Base-by-base conservation (phyloP, 805 yeast genomes). In the Brettanomyces custersianus region DNA sequence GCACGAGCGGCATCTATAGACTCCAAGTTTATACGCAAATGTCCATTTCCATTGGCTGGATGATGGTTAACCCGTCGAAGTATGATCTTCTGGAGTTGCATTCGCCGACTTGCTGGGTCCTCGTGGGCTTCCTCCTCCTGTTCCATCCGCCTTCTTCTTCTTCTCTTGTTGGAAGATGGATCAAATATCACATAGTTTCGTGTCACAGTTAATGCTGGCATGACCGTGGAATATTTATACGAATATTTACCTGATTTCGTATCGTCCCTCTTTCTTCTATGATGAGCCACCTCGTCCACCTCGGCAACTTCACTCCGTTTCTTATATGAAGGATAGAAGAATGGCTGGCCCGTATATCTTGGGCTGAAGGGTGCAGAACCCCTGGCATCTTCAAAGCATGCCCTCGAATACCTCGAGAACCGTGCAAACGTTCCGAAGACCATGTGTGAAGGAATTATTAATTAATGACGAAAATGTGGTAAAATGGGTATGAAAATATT, bases 291-390 rank as follows among this genome's bases (percentile, higher is more conserved):
- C 16, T 56, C 59, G 21, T 58, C 62, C 4, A 51, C 40, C 4
- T 42, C 38, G 4, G 45, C 37, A 13, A 60, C 24, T 15, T 55
- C 61, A 21, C 48, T 47, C 22, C 56, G 55, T 10, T 47, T 43
- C 13, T 47, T 41, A 40, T 60, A 60, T 7, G 59, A 53, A 4
- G 65, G 65, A 17, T 54, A 50, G 46, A 60, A 60, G 41, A 60
- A 59, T 12, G 60, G 57, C 26, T 54, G 60, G 10, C 24, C 19
- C 8, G 20, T 18, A 16, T 28, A 39, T 10, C 38, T 34, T 4
- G 31, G 36, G n/a, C 45, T 31, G 4, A 43, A 27, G 11, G 20
- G 20, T 11, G 31, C 12, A 7, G 24, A 12, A 12, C 21, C 33
- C 22, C 16, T 30, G 7, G n/a, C 20, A 19, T 20, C 20, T 15